Percentiles rank a stretch among this genome's conserved stretches.
Evolutionary conservation across 1,284 basidiomycete genomes (phyloP).

Genomic region (Flammula alnicola): DNA sequence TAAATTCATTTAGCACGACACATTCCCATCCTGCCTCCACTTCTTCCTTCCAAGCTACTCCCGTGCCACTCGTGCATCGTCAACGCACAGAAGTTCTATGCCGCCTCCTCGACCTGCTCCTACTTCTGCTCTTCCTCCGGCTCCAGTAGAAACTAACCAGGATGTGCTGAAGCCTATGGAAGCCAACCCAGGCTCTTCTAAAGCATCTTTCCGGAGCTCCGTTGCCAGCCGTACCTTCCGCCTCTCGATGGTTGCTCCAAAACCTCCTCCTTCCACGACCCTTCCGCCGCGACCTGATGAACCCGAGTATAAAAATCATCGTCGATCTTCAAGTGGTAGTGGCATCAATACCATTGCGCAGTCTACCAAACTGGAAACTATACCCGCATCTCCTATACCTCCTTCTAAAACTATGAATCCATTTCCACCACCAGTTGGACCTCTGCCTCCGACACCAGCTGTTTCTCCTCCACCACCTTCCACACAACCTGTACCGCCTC

Average conservation of each 20-base stretch:
- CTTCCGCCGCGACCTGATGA: conserved; percentile 69
- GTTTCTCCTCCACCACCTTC: conserved; percentile 36
- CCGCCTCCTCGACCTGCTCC: conserved; percentile 73
- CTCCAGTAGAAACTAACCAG: conserved; percentile 45
- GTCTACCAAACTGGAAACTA: conserved; percentile 40
- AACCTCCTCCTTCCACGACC: conserved; percentile 57
- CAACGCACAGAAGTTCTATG: conserved; percentile 59
- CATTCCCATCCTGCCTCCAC: conserved; percentile 40
- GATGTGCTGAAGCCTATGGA: conserved; percentile 28
- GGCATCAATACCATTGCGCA: conserved; percentile 35
- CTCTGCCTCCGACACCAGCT: conserved; percentile 48
- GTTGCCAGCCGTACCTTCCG: conserved; percentile 56
- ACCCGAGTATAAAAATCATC: conserved; percentile 32
- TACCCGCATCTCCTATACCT: conserved; percentile 48
- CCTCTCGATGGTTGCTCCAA: conserved; percentile 61
- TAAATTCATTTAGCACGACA: conserved; percentile 50
- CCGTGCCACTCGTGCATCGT: conserved; percentile 31
- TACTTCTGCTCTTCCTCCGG: conserved; percentile 68
- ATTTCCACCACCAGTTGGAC: conserved; percentile 49
- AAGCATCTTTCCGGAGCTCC: conserved; percentile 56
- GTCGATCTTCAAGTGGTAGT: conserved; percentile 45
- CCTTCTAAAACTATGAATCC: conserved; percentile 37
- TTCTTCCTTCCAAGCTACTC: conserved; percentile 22
- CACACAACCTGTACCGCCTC: conserved; percentile 24
- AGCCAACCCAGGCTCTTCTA: conserved; percentile 32